Evolutionary conservation across 2,329 filamentous ascomycete species (phyloP), one percentile per base, ranked within the genome.

Genomic region (Passalora sequoiae): DNA sequence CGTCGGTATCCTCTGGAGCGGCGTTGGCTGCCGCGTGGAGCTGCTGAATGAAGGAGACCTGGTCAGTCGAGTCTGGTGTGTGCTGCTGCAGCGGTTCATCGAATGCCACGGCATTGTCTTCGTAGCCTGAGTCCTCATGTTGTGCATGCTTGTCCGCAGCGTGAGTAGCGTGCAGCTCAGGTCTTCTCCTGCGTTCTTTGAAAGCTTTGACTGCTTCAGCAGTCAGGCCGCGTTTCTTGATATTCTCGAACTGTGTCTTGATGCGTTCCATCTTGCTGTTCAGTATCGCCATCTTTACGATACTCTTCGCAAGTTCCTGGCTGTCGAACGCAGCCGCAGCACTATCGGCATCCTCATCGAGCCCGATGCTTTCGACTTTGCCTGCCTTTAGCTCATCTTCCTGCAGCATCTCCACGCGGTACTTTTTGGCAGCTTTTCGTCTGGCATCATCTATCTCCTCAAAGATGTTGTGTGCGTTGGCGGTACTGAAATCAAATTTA

Each of bases 251-350:
- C 10, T 29, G 21, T n/a, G 30, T 21, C 12, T 22, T 41, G 20
- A 46, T 3, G 12, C 16, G 12, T 13, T 40, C 28, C 15, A 49
- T 38, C 3, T 38, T 40, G 17, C 31, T 24, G 24, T 51, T 49
- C 20, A 49, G 39, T 25, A 38, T 44, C 17, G 36, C 43, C 12
- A 51, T 46, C 19, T 49, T 42, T 13, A 42, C 40, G 35, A 50
- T 36, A 9, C 40, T 24, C 15, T 28, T 32, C 8, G 22, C 21
- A 15, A 45, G 30, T n/a, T 40, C 19, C 19, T 7, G 9, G 13
- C 37, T n/a, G n/a, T n/a, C n/a, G n/a, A n/a, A n/a, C n/a, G n/a
- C n/a, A n/a, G n/a, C n/a, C n/a, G n/a, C 16, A 17, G 13, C 15
- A 7, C 16, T 15, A 37, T 42, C 24, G 41, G 44, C 4, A 28